These are phyloP conservation scores for Calycina marina DNA, from an alignment of 2,329 filamentous ascomycete species.

Conservation along the genomic window DNA sequence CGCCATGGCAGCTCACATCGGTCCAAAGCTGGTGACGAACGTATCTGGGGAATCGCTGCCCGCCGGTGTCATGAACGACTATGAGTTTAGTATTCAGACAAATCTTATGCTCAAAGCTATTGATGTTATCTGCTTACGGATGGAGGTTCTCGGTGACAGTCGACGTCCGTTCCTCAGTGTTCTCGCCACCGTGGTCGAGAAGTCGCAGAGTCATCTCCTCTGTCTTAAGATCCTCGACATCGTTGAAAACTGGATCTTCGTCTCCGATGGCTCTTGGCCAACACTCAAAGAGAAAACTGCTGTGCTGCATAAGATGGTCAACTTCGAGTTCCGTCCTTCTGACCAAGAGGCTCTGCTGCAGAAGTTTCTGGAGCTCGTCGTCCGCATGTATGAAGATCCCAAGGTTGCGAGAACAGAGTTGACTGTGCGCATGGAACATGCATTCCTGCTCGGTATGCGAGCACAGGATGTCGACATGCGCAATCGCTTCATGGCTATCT, in stretches of 20 bases:
- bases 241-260: slow-evolving; percentile 93
- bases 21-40: slow-evolving; percentile 21
- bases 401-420: slow-evolving; percentile 91
- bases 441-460: slow-evolving; percentile 88
- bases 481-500: slow-evolving; percentile 90
- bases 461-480: slow-evolving; percentile 94
- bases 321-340: slow-evolving; percentile 74
- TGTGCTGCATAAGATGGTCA: slow-evolving; percentile 96
- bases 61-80: slow-evolving; percentile 46
- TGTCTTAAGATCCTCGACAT: slow-evolving; percentile 89
- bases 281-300: slow-evolving; percentile 98
- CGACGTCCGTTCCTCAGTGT: slow-evolving; percentile 89
- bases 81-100: slow-evolving; percentile 79
- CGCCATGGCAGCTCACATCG: slow-evolving; percentile 36
- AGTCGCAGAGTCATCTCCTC: slow-evolving; percentile 72
- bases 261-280: slow-evolving; percentile 86
- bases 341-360: slow-evolving; percentile 78
- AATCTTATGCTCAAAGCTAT: slow-evolving; percentile 90
- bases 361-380: slow-evolving; percentile 90
- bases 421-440: slow-evolving; percentile 93
- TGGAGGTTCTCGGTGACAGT: slow-evolving; percentile 85
- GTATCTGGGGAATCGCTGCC: slow-evolving; percentile 33
- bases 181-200: slow-evolving; percentile 85
- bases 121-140: slow-evolving; percentile 78
- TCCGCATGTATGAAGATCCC: slow-evolving; percentile 94